Conservation (phyloP, 1,284 basidiomycete species). For the Coniophora puteana region DNA sequence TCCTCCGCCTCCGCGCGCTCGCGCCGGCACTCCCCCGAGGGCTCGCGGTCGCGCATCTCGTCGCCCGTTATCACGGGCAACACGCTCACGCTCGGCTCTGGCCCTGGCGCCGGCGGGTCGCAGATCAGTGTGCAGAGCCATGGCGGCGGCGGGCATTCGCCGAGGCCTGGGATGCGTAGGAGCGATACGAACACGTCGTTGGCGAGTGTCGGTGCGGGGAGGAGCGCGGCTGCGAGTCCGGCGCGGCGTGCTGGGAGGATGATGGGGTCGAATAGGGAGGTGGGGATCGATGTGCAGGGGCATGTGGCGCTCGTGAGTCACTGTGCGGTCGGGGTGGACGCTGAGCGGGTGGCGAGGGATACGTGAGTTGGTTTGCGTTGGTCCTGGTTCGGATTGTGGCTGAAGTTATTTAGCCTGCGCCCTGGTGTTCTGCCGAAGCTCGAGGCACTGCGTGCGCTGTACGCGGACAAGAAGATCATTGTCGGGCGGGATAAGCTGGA, state of each 20-base stretch:
- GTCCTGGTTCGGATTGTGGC: neutral
- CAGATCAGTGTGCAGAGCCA: neutral
- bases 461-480: slow-evolving; percentile 98
- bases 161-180: no score
- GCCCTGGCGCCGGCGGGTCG: slow-evolving; percentile 14
- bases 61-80: slow-evolving; percentile 3
- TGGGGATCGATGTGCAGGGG: slow-evolving; percentile 88
- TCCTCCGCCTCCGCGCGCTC: no score
- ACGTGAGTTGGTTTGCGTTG: slow-evolving; percentile 45
- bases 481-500: slow-evolving; percentile 99
- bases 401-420: slow-evolving; percentile 43
- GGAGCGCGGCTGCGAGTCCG: neutral
- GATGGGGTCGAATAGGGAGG: slow-evolving; percentile 22
- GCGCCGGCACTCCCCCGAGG: no score
- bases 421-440: slow-evolving; percentile 89
- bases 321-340: slow-evolving; percentile 98
- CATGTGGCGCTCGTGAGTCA: slow-evolving; percentile 84
- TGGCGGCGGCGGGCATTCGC: no score
- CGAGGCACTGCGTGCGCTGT: slow-evolving; percentile 79
- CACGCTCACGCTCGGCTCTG: slow-evolving; percentile 34
- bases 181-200: no score
- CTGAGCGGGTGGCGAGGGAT: slow-evolving; percentile 84
- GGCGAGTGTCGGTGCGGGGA: neutral
- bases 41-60: slow-evolving; percentile 45
- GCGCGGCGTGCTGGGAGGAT: no score